Conservation (phyloP, 495 filamentous ascomycete species). For the Massariosphaeria phaeospora region DNA sequence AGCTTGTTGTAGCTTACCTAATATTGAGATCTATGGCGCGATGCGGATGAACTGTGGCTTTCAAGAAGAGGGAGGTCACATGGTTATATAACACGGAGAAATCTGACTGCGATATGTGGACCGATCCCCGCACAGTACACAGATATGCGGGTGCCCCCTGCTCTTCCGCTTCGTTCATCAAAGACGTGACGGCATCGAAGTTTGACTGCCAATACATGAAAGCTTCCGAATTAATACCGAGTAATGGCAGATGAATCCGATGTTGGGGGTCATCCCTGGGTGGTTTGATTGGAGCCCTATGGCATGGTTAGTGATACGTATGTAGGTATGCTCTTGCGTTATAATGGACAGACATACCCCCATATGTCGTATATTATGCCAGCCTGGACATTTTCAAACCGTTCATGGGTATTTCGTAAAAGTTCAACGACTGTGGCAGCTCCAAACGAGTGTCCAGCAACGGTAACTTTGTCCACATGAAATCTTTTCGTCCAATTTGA, state of each 20-base stretch:
- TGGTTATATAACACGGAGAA: constrained; percentile 57
- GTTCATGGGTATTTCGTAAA: constrained; percentile 45
- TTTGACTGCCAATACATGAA: constrained; percentile 60
- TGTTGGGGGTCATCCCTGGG: constrained; percentile 37
- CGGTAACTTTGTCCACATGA: constrained; percentile 34
- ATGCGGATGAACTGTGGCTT: constrained; percentile 52
- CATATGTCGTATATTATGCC: constrained; percentile 59
- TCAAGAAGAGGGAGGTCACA: constrained; percentile 51
- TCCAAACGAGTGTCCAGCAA: constrained; percentile 42
- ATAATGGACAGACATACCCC: constrained; percentile 41
- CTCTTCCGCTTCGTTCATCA: constrained; percentile 49
- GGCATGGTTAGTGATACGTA: too few relatives aligned
- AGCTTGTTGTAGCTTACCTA: constrained; percentile 24
- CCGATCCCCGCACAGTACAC: constrained; percentile 54
- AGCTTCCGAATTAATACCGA: constrained; percentile 57
- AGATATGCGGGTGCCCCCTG: constrained; percentile 51
- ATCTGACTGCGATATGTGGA: constrained; percentile 55
- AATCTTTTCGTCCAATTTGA: constrained; percentile 39
- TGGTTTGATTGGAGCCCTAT: constrained; percentile 33
- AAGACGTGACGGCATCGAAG: constrained; percentile 46
- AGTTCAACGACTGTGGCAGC: constrained; percentile 41
- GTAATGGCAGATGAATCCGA: constrained; percentile 47
- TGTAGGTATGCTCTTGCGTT: constrained; percentile 34
- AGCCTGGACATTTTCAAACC: constrained; percentile 50
- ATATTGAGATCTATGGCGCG: constrained; percentile 55